Evolutionary conservation across 2,329 filamentous ascomycete species (phyloP).

Genomic region (Scedosporium apiospermum): DNA sequence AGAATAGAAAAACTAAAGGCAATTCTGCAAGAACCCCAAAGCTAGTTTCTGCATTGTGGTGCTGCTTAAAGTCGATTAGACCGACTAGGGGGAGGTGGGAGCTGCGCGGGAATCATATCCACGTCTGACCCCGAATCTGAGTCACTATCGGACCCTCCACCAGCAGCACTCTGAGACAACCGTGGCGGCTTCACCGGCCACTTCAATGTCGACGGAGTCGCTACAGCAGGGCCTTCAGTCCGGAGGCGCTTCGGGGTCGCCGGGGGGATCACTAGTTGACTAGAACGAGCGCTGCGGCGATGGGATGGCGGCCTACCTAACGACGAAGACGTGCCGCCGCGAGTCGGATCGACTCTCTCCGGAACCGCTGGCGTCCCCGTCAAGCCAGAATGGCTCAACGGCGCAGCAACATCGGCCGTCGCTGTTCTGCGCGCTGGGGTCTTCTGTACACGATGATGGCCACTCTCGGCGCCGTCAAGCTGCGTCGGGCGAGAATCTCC

Average conservation of each 20-base stretch:
- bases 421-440: slow-evolving; percentile 7
- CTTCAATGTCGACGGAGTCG: not conserved
- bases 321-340: slow-evolving; percentile 11
- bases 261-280: not conserved
- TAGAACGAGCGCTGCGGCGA: not conserved
- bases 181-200: slow-evolving; percentile 15
- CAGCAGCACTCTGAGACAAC: not conserved
- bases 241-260: not conserved
- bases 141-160: not conserved
- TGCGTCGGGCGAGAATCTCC: slow-evolving; percentile 5
- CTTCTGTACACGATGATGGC: not conserved
- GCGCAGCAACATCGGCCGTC: slow-evolving; percentile 17
- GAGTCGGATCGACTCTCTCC: slow-evolving; percentile 26
- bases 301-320: not conserved
- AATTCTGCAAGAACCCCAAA: not conserved
- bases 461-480: not conserved
- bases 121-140: slow-evolving; percentile 10
- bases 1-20: not conserved
- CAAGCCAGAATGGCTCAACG: slow-evolving; percentile 25
- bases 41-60: not conserved
- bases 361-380: slow-evolving; percentile 24
- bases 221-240: not conserved
- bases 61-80: not conserved
- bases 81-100: slow-evolving; percentile 1
- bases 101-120: slow-evolving; percentile 8